Base-by-base conservation (phyloP, 176 grass and related monocot species). In the Puya raimondii region DNA sequence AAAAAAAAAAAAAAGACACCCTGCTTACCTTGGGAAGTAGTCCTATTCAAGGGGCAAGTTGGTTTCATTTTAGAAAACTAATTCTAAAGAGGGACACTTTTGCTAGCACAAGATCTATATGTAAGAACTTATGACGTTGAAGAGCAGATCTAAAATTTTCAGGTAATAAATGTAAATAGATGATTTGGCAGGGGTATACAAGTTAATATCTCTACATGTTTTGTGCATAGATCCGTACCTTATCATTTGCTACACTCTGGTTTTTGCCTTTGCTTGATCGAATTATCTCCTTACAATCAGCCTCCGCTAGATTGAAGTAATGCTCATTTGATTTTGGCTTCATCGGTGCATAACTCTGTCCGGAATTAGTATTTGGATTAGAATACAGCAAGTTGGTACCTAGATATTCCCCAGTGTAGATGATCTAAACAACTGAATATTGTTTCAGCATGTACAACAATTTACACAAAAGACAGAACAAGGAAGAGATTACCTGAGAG, bases 401-500 rank as follows among this genome's bases (percentile, higher is more conserved):
- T 47, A 47, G 16, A 10, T 47, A 47, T 67, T 67, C 65, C 27
- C 48, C 42, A 20, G 13, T n/a, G 17, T 33, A 49, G 65, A 67
- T 49, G 26, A 47, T 49, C 48, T 67, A 16, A 17, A 10, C n/a
- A 67, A 33, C 10, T 66, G 2, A 33, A 67, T 2, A 49, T 13
- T 11, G 10, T 17, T 10, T 48, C 10, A 9, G 42, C 1, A 1
- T 67, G 26, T 33, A 18, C 65, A 67, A 11, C 12, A 17, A n/a
- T 67, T 67, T 67, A 67, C 16, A 47, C 10, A n/a, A 67, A 49
- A 67, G 5, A 67, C 27, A n/a, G 12, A 67, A 48, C 29, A 67
- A 67, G 1, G 13, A 67, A 67, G 2, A 47, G 8, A 67, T 67
- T 49, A 49, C 42, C 16, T 67, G 13, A 17, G 16, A 16, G 6